Base-by-base conservation (phyloP, 495 filamentous ascomycete genomes). In the Beverwykella pulmonaria region DNA sequence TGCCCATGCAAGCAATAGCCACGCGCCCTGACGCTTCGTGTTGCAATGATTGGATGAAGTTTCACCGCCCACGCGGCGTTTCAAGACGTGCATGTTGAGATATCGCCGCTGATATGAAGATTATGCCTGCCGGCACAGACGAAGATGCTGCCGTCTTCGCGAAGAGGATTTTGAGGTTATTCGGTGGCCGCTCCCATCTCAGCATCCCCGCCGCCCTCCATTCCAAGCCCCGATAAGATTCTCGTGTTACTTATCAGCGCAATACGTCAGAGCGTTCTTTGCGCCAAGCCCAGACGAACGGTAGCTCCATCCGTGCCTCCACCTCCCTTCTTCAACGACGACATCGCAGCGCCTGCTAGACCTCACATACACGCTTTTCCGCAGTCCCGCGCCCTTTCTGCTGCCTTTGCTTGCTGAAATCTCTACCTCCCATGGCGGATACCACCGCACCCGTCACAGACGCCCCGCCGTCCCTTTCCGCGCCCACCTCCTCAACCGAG, bases 1-100 rank as follows among this genome's bases (percentile, higher is more conserved):
- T 32, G 52, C 25, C 52, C 52, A 36, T 23, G 52, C 30, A 10
- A 66, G 60, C 60, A 59, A 56, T 56, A 32, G 34, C n/a, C 14
- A 48, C 22, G 19, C 17, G 57, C 64, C 64, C 64, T 67, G 64
- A 61, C 55, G 49, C n/a, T 60, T 66, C 56, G 56, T 66, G 63
- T 66, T 7, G 47, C 56, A 50, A 50, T 63, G 65, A 68, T 68
- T 68, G 65, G 65, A 59, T 22, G 1, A 1, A 53, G 59, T 68
- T 63, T 63, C 53, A 63, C 59, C 65, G 58, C 49, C 58, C 23
- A 6, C 39, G 14, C 53, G 25, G 41, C 53, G 59, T 56, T 57
- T 57, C 44, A 32, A 4, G 57, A 44, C 52, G 25, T 34, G 61
- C 60, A 55, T 50, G 12, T n/a, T 25, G 44, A 39, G 59, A 52